Percentiles rank a stretch among this genome's conserved stretches.
These are phyloP conservation scores for Botrytis porri DNA, from an alignment of 2,329 filamentous ascomycete species.

Conservation along the genomic window DNA sequence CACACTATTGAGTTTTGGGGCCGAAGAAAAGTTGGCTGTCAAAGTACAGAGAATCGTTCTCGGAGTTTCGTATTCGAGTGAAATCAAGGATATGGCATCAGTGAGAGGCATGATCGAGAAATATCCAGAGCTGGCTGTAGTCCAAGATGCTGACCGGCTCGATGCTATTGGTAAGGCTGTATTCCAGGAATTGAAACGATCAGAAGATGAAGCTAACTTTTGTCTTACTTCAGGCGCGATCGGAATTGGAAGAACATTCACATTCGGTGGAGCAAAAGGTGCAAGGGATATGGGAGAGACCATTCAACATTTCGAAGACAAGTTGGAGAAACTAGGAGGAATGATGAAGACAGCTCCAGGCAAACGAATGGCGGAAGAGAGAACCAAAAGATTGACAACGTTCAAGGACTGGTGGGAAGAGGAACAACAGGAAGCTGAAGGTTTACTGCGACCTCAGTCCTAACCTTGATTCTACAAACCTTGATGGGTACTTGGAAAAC, in stretches of 20 bases:
- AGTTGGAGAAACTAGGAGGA: conserved; percentile 61
- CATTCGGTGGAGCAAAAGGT: conserved; percentile 67
- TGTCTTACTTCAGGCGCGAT: conserved; percentile 59
- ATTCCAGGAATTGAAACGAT: not conserved
- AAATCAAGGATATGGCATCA: conserved; percentile 61
- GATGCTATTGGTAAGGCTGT: conserved; percentile 62
- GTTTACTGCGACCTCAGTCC: conserved; percentile 24
- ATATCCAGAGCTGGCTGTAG: conserved; percentile 76
- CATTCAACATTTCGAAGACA: conserved; percentile 75
- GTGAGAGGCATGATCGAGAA: conserved; percentile 57
- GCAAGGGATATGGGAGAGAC: conserved; percentile 58
- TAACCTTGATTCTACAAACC: not conserved
- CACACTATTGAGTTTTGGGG: conserved; percentile 59
- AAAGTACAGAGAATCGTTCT: conserved; percentile 72
- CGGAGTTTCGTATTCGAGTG: conserved; percentile 76
- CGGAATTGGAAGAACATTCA: conserved; percentile 76
- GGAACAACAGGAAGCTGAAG: conserved; percentile 43
- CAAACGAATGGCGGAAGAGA: conserved; percentile 49
- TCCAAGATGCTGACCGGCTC: conserved; percentile 92
- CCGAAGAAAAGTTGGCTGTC: conserved; percentile 56
- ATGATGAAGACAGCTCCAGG: conserved; percentile 64
- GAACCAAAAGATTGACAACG: conserved; percentile 50
- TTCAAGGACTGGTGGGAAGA: conserved; percentile 59
- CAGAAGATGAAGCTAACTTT: not conserved
- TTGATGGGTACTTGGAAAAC: not conserved